Evolutionary conservation across 805 yeast species (phyloP).

Genomic region (Saccharomycodes ludwigii): DNA sequence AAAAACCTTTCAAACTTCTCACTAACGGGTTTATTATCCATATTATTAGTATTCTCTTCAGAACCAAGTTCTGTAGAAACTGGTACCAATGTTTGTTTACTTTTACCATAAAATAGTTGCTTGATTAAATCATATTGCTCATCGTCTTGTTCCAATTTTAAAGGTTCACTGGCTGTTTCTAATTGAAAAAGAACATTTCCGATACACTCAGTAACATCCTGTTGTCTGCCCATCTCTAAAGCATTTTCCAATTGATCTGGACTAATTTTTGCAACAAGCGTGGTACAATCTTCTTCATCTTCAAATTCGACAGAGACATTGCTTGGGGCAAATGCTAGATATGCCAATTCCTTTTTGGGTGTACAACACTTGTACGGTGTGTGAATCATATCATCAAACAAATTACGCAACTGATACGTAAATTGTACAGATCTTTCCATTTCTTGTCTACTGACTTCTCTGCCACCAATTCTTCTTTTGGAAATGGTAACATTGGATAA

Average conservation of each 20-base stretch:
- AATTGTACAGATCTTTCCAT: slow-evolving; percentile 75
- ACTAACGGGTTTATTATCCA: slow-evolving; percentile 24
- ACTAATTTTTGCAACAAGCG: slow-evolving; percentile 23
- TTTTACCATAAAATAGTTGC: slow-evolving; percentile 71
- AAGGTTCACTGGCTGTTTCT: slow-evolving; percentile 75
- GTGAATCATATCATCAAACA: slow-evolving; percentile 60
- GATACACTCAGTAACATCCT: slow-evolving; percentile 95
- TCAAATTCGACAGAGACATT: slow-evolving; percentile 6
- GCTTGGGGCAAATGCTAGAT: slow-evolving; percentile 64
- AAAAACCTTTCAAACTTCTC: slow-evolving; percentile 62
- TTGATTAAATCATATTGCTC: slow-evolving; percentile 82
- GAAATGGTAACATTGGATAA: slow-evolving; percentile 11
- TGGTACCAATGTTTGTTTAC: slow-evolving; percentile 63
- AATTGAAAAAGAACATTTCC: slow-evolving; percentile 86
- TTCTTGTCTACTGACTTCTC: slow-evolving; percentile 68
- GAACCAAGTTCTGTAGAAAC: too few relatives aligned
- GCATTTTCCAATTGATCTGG: slow-evolving; percentile 63
- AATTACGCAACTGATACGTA: slow-evolving; percentile 52
- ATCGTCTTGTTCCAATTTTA: slow-evolving; percentile 48
- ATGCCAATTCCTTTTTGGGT: slow-evolving; percentile 78
- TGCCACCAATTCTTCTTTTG: slow-evolving; percentile 72
- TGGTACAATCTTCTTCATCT: slow-evolving; percentile 10
- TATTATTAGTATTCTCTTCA: slow-evolving; percentile 10
- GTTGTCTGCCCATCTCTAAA: slow-evolving; percentile 78
- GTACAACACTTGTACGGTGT: slow-evolving; percentile 52